Evolutionary conservation across 805 yeast genomes (phyloP).

Genomic region (Cephaloascus fragrans): DNA sequence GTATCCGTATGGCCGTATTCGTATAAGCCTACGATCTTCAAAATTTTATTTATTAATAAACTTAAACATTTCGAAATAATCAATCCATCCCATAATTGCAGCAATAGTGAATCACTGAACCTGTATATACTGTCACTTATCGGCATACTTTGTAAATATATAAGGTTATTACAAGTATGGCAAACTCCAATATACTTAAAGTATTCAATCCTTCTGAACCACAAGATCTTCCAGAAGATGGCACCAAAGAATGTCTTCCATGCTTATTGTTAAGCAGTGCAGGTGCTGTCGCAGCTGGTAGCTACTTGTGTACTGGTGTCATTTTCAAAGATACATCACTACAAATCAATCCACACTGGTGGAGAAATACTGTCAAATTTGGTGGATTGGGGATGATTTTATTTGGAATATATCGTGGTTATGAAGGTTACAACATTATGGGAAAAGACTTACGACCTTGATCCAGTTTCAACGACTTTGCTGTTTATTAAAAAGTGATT

Average conservation of each 20-base stretch:
- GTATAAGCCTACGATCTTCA: no score
- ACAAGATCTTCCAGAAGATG: constrained; percentile 28
- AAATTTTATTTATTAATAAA: no score
- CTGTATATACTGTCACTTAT: no score
- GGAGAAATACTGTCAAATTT: constrained; percentile 44
- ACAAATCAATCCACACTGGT: constrained; percentile 45
- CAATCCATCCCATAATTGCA: no score
- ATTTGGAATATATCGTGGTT: constrained; percentile 54
- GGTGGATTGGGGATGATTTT: constrained; percentile 45
- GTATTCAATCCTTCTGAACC: constrained; percentile 42
- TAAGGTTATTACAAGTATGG: no score
- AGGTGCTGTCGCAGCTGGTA: constrained; percentile 51
- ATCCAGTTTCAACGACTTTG: constrained; percentile 1
- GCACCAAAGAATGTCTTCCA: constrained; percentile 49
- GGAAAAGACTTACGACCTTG: constrained; percentile 24
- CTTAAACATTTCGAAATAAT: no score
- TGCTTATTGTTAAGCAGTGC: constrained; percentile 61
- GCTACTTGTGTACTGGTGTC: constrained; percentile 47
- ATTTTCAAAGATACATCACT: constrained; percentile 40
- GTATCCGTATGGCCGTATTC: no score
- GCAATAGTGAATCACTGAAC: no score
- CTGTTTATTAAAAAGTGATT: neutral
- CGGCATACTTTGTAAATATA: no score
- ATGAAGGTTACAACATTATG: constrained; percentile 54
- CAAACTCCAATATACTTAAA: constrained; percentile 37